Conservation (phyloP, 768 basidiomycete species). For the Termitomyces sp. region DNA sequence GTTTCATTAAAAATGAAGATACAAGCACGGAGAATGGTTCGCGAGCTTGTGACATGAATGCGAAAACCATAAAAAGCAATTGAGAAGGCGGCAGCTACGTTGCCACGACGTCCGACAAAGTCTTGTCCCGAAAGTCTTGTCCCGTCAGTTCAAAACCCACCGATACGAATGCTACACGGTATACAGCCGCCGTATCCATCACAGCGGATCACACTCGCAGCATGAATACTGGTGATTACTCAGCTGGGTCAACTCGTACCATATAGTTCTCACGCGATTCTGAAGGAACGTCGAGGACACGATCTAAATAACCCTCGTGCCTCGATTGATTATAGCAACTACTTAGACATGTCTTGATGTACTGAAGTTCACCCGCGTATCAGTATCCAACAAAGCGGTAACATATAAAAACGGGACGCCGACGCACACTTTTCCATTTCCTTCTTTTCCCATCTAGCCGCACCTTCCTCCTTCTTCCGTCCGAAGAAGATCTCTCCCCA, state of each 20-base stretch:
- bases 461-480: conserved; percentile 20
- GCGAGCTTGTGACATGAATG: neutral
- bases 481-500: conserved; percentile 53
- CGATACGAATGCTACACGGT: too few relatives aligned
- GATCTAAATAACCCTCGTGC: neutral
- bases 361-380: neutral
- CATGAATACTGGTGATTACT: neutral
- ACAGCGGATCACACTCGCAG: too few relatives aligned
- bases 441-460: conserved; percentile 32
- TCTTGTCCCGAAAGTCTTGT: too few relatives aligned
- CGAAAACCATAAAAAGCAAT: neutral
- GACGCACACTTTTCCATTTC: conserved; percentile 34
- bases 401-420: neutral
- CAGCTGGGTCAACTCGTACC: too few relatives aligned
- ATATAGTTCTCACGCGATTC: neutral
- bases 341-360: conserved; percentile 3
- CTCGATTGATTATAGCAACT: neutral
- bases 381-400: neutral
- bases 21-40: neutral
- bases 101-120: too few relatives aligned
- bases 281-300: neutral
- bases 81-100: neutral
- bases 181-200: neutral
- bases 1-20: neutral
- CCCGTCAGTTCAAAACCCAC: too few relatives aligned